Evolutionary conservation across 108 stramenopile genomes (phyloP), one percentile per base, ranked within the genome.

Genomic region (Cyclostephanos invisitatus): DNA sequence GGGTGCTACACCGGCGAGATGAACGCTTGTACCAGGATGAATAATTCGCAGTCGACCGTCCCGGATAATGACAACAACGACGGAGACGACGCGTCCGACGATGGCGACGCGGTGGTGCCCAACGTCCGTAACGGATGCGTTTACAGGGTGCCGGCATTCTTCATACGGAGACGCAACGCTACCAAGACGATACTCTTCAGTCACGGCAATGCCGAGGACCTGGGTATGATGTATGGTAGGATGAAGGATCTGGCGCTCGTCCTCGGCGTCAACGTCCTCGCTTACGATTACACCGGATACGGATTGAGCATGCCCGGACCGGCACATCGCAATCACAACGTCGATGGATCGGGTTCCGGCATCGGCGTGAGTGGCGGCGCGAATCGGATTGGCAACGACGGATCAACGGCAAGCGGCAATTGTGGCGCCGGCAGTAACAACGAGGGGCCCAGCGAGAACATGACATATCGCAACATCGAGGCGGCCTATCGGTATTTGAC

Each of bases 231-330:
- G 64, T 86, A 80, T 60, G 32, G 60, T n/a, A 60, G 81, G 25
- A 75, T 87, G 75, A 74, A 83, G 61, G 83, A 78, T 47, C 18
- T 86, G 40, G 74, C 81, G 1, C n/a, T 70, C 24, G 73, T 77
- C 4, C 48, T 86, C 12, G 74, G 83, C 47, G 87, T 87, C 12
- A 92, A 94, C 67, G 80, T 94, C 17, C 20, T 94, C 37, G 91
- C 90, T 4, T 94, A 91, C 67, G 93, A 94, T 58, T 94, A 94
- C 62, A 78, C 87, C 3, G 93, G 93, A 14, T 93, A 93, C 54
- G 91, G 90, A 2, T 20, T 80, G 62, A 83, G 82, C 58, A 44
- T 61, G 9, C 60, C 60, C 1, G 60, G 60, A 61, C 60, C 60
- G 18, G 36, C 53, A 38, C 5, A 68, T 1, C 22, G 38, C 55